Base-by-base conservation (phyloP, 2,329 filamentous ascomycete genomes). In the Scedosporium dehoogii region DNA sequence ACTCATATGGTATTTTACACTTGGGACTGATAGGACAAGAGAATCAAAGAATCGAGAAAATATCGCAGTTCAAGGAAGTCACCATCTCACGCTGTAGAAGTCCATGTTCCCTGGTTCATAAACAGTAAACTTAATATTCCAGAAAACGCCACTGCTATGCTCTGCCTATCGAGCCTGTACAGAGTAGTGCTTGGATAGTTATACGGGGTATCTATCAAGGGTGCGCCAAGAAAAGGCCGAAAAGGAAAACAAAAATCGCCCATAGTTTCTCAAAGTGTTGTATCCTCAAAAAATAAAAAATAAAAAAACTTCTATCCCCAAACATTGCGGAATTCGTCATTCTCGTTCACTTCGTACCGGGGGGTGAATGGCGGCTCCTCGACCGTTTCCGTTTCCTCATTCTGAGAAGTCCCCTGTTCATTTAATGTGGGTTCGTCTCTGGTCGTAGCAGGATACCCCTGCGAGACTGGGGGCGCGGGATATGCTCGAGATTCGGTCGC, bases 271-370 rank as follows among this genome's bases (percentile, higher is more conserved):
- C 44, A n/a, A 48, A 18, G n/a, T 21, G n/a, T 48, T 48, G 44
- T 48, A n/a, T 21, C 16, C 44, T 48, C 44, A 18, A 46, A 48
- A 48, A 48, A 16, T 6, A 27, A 38, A 14, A 18, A 46, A 48
- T 21, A 48, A 16, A 14, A 27, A 38, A 14, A 27, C 7, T 23
- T 27, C 23, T 55, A 62, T 16, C 42, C 72, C 78, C 78, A 81
- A n/a, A 79, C 76, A 64, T 80, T 80, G 21, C 72, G 71, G 64
- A 79, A 80, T 62, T 77, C 78, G 3, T 79, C 78, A 29, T 48
- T 27, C 18, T 75, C 73, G n/a, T 72, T 66, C 2, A 74, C 69
- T 27, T 69, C 67, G 58, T 73, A 75, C 6, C 51, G 59, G 9
- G 64, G 59, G 23, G 38, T 29, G 14, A 55, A 23, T 27, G 51